phyloP scores from a whole-genome alignment of 257 asterid species.

The Coffea eugenioides region DNA sequence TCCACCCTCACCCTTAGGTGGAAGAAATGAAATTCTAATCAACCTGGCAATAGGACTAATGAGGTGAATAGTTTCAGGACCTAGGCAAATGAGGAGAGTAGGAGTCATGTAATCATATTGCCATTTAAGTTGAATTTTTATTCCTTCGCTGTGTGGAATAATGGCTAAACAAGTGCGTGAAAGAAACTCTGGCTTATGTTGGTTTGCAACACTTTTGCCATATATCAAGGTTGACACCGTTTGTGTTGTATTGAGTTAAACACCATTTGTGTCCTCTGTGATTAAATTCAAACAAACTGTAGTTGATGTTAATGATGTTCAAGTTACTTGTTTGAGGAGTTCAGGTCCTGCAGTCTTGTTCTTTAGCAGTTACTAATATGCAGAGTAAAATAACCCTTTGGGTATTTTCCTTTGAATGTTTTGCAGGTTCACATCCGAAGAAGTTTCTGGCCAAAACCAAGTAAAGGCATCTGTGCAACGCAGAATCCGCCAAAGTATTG shows the following conservation, averaged over 20 bases:
- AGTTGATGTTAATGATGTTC: neutral
- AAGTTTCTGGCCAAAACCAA: conserved; percentile 98
- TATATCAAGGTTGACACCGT: neutral
- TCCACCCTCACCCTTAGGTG: neutral
- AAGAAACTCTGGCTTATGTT: neutral
- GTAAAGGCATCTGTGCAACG: conserved; percentile 99
- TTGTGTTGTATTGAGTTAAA: neutral
- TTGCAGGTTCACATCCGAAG: conserved; percentile 86
- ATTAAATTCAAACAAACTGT: neutral
- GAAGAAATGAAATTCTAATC: neutral
- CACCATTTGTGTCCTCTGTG: neutral
- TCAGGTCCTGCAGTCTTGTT: neutral
- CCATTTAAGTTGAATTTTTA: neutral
- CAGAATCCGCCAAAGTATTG: conserved; percentile 88
- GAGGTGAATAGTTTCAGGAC: too few species aligned
- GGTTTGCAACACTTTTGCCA: neutral
- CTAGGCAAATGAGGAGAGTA: too few species aligned
- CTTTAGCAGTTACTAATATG: conserved; percentile 5
- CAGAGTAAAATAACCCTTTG: conserved; percentile 14
- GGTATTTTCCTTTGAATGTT: conserved; percentile 1
- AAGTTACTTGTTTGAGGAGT: neutral
- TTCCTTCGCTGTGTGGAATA: neutral
- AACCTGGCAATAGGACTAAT: neutral
- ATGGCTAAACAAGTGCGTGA: neutral
- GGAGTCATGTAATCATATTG: neutral